Evolutionary conservation across 805 yeast species (phyloP), one percentile per base, ranked within the genome.

Genomic region (Ogataea minuta): DNA sequence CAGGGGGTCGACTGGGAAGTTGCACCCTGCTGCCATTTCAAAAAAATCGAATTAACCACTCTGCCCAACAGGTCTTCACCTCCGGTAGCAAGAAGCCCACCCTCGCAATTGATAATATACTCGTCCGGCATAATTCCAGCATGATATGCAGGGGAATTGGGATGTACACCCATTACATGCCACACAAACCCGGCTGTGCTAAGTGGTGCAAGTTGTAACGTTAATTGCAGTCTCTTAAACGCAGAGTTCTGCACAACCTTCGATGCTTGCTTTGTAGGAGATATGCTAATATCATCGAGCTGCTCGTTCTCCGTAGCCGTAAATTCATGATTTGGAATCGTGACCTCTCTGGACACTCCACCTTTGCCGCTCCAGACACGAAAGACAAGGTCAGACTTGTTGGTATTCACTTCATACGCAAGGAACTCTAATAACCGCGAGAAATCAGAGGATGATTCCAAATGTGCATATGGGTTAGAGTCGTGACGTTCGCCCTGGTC

Each of bases 351-450:
- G 26, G 64, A 53, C 6, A 70, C 55, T 2, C 89, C 89, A 15
- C 97, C 97, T 63, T 89, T 89, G 2, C 95, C 93, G 31, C 77
- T 79, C 95, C 96, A 90, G 2, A 87, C 78, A 34, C 74, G 79
- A 29, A 90, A 66, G 1, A 68, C 63, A 5, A 84, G 44, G 36
- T 58, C 60, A 7, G 54, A 45, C 20, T 49, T 52, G 11, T 43
- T 28, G 9, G 50, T 50, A 39, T 53, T 32, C 56, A 56, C 57
- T 28, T 59, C 63, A 24, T 56, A 50, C 4, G 52, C 38, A 14
- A 61, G 34, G 28, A 44, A 60, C 9, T 49, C 51, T 21, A 59
- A 41, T 31, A 61, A 35, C 9, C 49, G 48, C 2, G 48, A 33
- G 28, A 43, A 53, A 10, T 49, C 49, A 6, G 56, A 38, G 17